Evolutionary conservation across 2,329 filamentous ascomycete species (phyloP).

Genomic region (Pseudofabraea citricarpa): DNA sequence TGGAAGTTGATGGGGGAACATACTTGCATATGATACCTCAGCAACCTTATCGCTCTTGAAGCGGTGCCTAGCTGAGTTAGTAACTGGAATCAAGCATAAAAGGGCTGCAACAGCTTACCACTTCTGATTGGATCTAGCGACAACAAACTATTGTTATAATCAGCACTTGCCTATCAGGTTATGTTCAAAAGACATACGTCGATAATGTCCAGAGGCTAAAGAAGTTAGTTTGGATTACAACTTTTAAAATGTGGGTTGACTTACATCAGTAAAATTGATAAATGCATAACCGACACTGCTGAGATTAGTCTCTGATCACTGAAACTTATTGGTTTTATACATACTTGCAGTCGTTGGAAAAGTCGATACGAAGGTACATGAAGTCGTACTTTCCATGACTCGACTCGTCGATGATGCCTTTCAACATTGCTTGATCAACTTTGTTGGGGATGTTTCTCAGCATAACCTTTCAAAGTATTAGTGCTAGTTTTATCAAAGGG

Average conservation of each 20-base stretch:
- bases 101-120: slow-evolving; percentile 44
- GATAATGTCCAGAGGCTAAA: slow-evolving; percentile 67
- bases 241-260: too few relatives aligned
- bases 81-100: background rate
- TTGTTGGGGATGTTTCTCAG: slow-evolving; percentile 92
- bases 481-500: slow-evolving; percentile 5
- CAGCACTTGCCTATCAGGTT: too few relatives aligned
- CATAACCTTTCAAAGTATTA: slow-evolving; percentile 64
- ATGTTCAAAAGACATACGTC: too few relatives aligned
- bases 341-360: slow-evolving; percentile 78
- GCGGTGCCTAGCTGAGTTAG: slow-evolving; percentile 54
- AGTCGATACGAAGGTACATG: slow-evolving; percentile 89
- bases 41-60: slow-evolving; percentile 81
- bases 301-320: slow-evolving; percentile 28
- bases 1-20: too few relatives aligned
- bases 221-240: slow-evolving; percentile 34
- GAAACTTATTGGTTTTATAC: slow-evolving; percentile 27
- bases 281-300: slow-evolving; percentile 90
- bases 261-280: slow-evolving; percentile 84
- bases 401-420: slow-evolving; percentile 72
- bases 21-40: slow-evolving; percentile 93
- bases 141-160: slow-evolving; percentile 57
- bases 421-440: slow-evolving; percentile 72
- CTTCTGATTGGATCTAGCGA: slow-evolving; percentile 62
- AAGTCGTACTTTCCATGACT: slow-evolving; percentile 87